Base-by-base conservation (phyloP, 129 eudicot species). In the Apium graveolens region DNA sequence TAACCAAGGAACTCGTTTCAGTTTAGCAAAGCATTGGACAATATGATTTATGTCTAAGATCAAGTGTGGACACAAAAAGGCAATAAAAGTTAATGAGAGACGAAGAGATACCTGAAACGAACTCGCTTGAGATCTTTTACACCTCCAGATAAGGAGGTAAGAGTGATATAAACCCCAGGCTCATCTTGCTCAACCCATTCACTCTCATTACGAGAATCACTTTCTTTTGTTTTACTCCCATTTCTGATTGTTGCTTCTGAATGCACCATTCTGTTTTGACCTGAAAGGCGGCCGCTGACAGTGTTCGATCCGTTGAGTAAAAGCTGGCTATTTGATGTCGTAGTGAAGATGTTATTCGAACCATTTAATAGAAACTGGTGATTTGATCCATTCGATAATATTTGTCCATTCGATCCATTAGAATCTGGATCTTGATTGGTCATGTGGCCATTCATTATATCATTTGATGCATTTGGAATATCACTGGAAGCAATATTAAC, bases 121-220 rank as follows among this genome's bases (percentile, higher is more conserved):
- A 91, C 98, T 62, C 98, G 91, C 86, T 91, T 94, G 75, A 94
- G 93, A 86, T 94, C 98, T 86, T 88, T 94, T 78, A 76, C 81
- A 11, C 97, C 98, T 77, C 92, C 98, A 26, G 97, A 96, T 83
- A 89, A 81, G 32, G 98, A 86, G 73, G 95, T 86, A 70, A 94
- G 95, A 1, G 98, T 91, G 68, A 94, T 89, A 82, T 91, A 94
- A 31, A 94, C 98, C 78, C 98, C 98, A 38, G 97, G 97, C 73
- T 94, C 98, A 55, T 94, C 96, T 81, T 94, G 98, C 83, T 94
- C 96, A 76, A 94, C 97, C 98, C 98, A 94, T 83, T 94, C 97
- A 63, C 79, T 87, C 24, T 88, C 97, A 80, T 72, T 86, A 46
- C 88, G 97, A 78, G 89, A 65, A 79, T 89, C 97, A 53, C 88